Conservation (phyloP, 371 early-diverging fungal genomes). For the Mucor irregularis region DNA sequence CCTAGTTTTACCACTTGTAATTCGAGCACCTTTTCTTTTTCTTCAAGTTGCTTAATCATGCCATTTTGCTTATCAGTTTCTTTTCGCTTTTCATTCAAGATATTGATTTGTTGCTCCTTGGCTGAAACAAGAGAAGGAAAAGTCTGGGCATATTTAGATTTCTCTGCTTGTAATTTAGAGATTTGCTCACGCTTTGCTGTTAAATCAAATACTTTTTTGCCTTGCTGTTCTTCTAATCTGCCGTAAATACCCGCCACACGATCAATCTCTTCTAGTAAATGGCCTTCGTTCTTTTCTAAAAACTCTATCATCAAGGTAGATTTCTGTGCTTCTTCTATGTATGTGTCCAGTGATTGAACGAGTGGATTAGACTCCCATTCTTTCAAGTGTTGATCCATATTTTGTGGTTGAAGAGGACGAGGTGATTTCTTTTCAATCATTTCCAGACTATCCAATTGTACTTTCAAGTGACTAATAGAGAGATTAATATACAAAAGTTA, state of each 20-base stretch:
- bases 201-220: slow-evolving; percentile 72
- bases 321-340: slow-evolving; percentile 13
- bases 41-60: slow-evolving; percentile 50
- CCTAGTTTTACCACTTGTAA: slow-evolving; percentile 68
- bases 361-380: slow-evolving; percentile 14
- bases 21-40: slow-evolving; percentile 63
- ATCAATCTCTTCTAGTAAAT: slow-evolving; percentile 76
- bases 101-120: slow-evolving; percentile 63
- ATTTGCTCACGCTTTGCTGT: slow-evolving; percentile 79
- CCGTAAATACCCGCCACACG: slow-evolving; percentile 74
- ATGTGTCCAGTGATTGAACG: slow-evolving; percentile 5
- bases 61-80: slow-evolving; percentile 86
- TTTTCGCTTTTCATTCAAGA: slow-evolving; percentile 65
- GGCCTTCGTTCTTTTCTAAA: slow-evolving; percentile 46
- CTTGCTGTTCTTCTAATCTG: slow-evolving; percentile 80
- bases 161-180: slow-evolving; percentile 72
- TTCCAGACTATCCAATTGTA: slow-evolving; percentile 9
- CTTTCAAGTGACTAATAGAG: slow-evolving; percentile 2
- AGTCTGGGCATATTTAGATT: slow-evolving; percentile 73
- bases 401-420: not conserved
- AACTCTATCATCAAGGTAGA: slow-evolving; percentile 14
- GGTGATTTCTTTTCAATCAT: slow-evolving; percentile 12
- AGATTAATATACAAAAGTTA: not conserved
- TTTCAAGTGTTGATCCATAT: slow-evolving; percentile 7
- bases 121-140: slow-evolving; percentile 69